phyloP scores from a whole-genome alignment of 768 basidiomycete genomes.

The Lactarius sp. region DNA sequence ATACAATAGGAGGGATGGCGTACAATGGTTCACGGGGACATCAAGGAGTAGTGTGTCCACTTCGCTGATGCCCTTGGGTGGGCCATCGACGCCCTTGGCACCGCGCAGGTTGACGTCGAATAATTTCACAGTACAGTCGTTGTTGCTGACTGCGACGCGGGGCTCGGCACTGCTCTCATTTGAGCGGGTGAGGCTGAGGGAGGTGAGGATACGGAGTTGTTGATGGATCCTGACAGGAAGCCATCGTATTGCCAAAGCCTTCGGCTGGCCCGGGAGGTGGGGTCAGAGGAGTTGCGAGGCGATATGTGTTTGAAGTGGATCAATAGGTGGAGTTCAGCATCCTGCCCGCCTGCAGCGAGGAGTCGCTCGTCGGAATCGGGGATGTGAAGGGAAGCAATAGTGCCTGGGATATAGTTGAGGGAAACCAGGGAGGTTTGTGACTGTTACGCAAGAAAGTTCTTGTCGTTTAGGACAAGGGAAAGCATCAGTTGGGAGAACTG shows the following conservation, averaged over 20 bases:
- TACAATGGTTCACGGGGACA: conserved; percentile 80
- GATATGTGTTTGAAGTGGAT: conserved; percentile 34
- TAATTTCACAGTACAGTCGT: conserved; percentile 76
- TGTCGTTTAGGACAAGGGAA: not conserved
- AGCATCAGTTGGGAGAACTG: not conserved
- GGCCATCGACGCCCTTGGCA: conserved; percentile 29
- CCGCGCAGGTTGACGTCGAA: conserved; percentile 65
- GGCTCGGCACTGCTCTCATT: conserved; percentile 67
- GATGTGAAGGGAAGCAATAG: conserved; percentile 52
- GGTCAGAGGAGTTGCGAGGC: conserved; percentile 11
- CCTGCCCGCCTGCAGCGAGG: conserved; percentile 74
- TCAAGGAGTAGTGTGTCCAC: conserved; percentile 53
- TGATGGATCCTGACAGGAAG: conserved; percentile 63
- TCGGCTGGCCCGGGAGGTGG: conserved; percentile 19
- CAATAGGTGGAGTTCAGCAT: conserved; percentile 66
- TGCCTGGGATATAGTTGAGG: conserved; percentile 57
- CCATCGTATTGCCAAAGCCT: conserved; percentile 51
- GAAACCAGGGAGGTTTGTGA: conserved; percentile 45
- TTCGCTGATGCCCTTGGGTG: conserved; percentile 41
- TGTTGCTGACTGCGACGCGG: conserved; percentile 78
- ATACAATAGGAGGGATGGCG: too few species aligned
- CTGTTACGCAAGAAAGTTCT: conserved; percentile 18
- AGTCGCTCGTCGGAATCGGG: conserved; percentile 50
- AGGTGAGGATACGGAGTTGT: conserved; percentile 73
- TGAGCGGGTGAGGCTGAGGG: conserved; percentile 54